Base-by-base conservation (phyloP, 2,329 filamentous ascomycete species). In the Zasmidium cellare region DNA sequence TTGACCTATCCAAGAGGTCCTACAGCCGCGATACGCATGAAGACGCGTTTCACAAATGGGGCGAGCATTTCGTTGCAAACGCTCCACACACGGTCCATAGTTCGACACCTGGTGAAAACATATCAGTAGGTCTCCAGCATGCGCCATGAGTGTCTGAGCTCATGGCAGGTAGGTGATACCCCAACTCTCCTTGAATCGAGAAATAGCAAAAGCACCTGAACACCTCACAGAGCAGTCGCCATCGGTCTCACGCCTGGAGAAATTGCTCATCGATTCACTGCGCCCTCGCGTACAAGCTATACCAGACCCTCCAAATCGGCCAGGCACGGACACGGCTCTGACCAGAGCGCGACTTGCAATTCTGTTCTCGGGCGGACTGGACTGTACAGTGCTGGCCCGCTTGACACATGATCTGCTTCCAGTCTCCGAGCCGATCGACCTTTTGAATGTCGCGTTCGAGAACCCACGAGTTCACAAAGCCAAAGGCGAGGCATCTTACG, bases 381-480 rank as follows among this genome's bases (percentile, higher is more conserved):
- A 99, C 73, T 97, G 94, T 71, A 93, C 92, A 0, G 80, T 97
- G 0, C 80, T 99, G 50, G 93, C 93, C 20, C 85, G 92, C 46
- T 76, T 97, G 22, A 80, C 84, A 11, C 90, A 96, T 70, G 88
- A 96, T 12, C 75, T 96, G 2, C 72, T 97, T 1, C 89, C 90
- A 0, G 14, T 71, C 0, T 75, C 81, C 3, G 87, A 96, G 67
- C 78, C 83, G 1, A 87, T 99, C 60, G 94, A 97, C 70, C 80
- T 99, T 9, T 82, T 99, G 62, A 99, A 99, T 65, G 93, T 99
- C 47, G 94, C 93, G 0, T 99, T 99, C 69, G 91, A 99, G 73
- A 99, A 99, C 64, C 93, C 92, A 87, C 63, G 86, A 82, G 58
- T 86, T 64, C 66, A 85, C 67, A 69, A 73, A 65, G 44, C 69